phyloP scores from a whole-genome alignment of 371 early-diverging fungal species.

The Mucor lusitanicus region DNA sequence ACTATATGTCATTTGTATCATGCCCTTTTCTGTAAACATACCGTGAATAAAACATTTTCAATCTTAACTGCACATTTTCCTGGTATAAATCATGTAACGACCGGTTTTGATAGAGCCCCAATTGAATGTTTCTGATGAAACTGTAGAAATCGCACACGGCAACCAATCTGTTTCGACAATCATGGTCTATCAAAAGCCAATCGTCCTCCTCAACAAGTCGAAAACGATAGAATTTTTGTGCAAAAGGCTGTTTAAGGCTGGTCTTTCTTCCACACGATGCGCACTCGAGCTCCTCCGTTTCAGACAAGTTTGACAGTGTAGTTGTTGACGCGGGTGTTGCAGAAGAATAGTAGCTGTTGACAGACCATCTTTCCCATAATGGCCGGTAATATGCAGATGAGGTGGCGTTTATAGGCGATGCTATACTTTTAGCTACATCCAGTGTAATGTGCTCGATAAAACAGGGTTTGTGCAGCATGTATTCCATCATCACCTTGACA shows the following conservation, averaged over 20 bases:
- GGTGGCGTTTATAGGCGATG: not conserved
- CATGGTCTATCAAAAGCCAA: slow-evolving; percentile 19
- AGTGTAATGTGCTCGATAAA: slow-evolving; percentile 16
- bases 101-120: slow-evolving; percentile 45
- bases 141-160: slow-evolving; percentile 90
- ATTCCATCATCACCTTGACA: slow-evolving; percentile 6
- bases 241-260: not conserved
- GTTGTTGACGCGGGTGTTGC: not conserved
- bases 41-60: slow-evolving; percentile 12
- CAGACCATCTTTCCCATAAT: slow-evolving; percentile 12
- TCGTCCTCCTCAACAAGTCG: slow-evolving; percentile 19
- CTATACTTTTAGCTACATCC: not conserved
- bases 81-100: not conserved
- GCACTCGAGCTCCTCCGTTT: not conserved
- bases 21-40: not conserved
- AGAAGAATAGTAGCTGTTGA: not conserved
- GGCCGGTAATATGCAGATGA: slow-evolving; percentile 8
- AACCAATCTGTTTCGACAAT: slow-evolving; percentile 73
- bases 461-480: slow-evolving; percentile 11
- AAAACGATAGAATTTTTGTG: slow-evolving; percentile 14
- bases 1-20: not conserved
- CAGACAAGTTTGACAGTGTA: not conserved
- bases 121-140: slow-evolving; percentile 80
- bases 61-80: slow-evolving; percentile 1
- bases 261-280: slow-evolving; percentile 4